Conservation (phyloP, 2,329 filamentous ascomycete genomes). For the Sordariomycetes sp. region DNA sequence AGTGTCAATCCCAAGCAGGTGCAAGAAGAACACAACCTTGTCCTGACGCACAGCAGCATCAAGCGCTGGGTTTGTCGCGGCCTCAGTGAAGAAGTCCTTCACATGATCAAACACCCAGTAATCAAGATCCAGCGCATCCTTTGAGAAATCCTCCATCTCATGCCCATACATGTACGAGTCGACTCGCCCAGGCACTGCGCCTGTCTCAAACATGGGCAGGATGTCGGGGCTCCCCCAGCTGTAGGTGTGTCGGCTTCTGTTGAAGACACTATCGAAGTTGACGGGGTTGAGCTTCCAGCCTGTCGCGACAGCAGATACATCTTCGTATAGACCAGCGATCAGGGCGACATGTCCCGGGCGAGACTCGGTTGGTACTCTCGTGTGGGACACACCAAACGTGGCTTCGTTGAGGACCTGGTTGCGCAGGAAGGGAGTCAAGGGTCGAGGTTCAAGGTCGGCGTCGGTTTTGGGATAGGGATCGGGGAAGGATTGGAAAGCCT, state of each 20-base stretch:
- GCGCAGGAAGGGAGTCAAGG: conserved; percentile 83
- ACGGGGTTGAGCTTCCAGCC: conserved; percentile 98
- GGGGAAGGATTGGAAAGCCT: conserved; percentile 88
- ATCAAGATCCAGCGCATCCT: conserved; percentile 73
- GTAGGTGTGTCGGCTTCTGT: conserved; percentile 93
- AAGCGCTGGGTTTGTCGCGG: conserved; percentile 68
- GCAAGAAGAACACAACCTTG: conserved; percentile 89
- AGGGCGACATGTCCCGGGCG: conserved; percentile 92
- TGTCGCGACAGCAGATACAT: conserved; percentile 93
- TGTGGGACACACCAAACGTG: conserved; percentile 96
- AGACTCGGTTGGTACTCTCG: conserved; percentile 92
- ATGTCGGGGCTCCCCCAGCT: conserved; percentile 99
- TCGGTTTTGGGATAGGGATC: conserved; percentile 68
- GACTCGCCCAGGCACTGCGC: conserved; percentile 79
- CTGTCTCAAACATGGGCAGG: conserved; percentile 90
- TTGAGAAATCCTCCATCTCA: conserved; percentile 84
- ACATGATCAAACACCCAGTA: conserved; percentile 95
- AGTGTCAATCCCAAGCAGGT: conserved; percentile 86
- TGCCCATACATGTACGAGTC: conserved; percentile 78
- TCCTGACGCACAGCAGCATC: conserved; percentile 66
- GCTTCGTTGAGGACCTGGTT: conserved; percentile 81
- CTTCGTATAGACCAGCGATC: conserved; percentile 93
- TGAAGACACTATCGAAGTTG: conserved; percentile 98
- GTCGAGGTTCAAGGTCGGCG: conserved; percentile 61
- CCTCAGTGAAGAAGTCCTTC: conserved; percentile 74